Evolutionary conservation across 495 filamentous ascomycete species (phyloP), one percentile per base, ranked within the genome.

Genomic region (Penicillium diatomitis): DNA sequence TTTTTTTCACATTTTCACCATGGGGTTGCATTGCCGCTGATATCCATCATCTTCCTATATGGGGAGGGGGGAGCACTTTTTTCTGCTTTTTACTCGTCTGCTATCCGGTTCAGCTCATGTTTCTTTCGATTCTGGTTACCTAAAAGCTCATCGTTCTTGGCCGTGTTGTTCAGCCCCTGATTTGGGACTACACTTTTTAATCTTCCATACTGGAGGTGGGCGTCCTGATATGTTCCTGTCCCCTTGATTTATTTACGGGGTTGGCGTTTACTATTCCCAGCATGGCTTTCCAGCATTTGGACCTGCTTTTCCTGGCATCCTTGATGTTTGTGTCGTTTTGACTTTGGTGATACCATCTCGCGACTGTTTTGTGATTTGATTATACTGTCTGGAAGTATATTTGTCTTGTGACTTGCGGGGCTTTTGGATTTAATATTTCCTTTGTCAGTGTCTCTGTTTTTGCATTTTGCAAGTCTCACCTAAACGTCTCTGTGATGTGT

Each of bases 291-390:
- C 54, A 30, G 53, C 55, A 31, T 52, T 58, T 44, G 32, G 51
- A 32, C 34, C 27, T 39, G 47, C 41, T 50, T 41, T n/a, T 36
- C 40, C 37, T 47, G 11, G 32, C 44, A 49, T 51, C 48, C 47
- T 62, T 52, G 60, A 60, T 54, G 59, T 55, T 58, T 34, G 55
- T 56, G 61, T 66, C 61, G 54, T 56, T 59, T 58, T 64, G 61
- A 32, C 53, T 64, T 63, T 54, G 55, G 63, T 70, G 68, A 71
- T 71, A 71, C 68, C 68, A 71, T 71, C 64, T 62, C 58, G 68
- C 68, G 68, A 62, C 57, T 62, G 38, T 44, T 34, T 43, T 41
- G 32, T 43, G 38, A 38, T 39, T 33, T 44, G 20, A 5, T 9
- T 20, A 20, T 20, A 20, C 20, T 20, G 20, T 20, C 20, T 20